Base-by-base conservation (phyloP, 2,329 filamentous ascomycete genomes). In the Cyphellophora europaea region DNA sequence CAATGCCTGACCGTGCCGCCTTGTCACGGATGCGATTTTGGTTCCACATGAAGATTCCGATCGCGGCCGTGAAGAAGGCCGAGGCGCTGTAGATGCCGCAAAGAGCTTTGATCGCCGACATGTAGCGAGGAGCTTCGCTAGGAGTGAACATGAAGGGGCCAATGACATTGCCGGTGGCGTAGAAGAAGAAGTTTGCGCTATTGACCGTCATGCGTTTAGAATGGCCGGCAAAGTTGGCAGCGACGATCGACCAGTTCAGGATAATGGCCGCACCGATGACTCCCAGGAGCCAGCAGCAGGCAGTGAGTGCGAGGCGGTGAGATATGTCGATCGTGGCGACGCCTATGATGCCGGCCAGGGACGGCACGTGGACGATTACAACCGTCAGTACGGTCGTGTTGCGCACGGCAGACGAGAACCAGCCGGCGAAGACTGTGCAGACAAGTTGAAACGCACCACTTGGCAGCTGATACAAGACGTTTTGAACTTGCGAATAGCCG, bases 211-310 rank as follows among this genome's bases (percentile, higher is more conserved):
- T 62, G 19, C 69, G 60, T 52, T 72, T 72, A 2, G 67, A 71
- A 43, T 73, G 67, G 1, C 68, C 68, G 0, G 65, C 60, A 10
- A 64, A 52, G 42, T 58, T 67, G n/a, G 60, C 54, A 2, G 58
- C 63, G 10, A 69, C 59, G 0, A 72, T 43, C 15, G 68, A 71
- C 69, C 68, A 73, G 23, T 57, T 67, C 1, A 72, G 43, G 25
- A 72, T 64, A 2, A 72, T 61, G 0, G 68, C 64, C 0, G 66
- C 64, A 4, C 68, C 68, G 25, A 71, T 40, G 2, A 69, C 53
- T 27, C 65, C 65, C 40, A 70, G 65, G 10, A 72, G 50, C 69
- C 69, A 72, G 5, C 65, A 67, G 45, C 67, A 71, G n/a, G 55
- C 68, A 0, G 70, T 66, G 2, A 72, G 57, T 2, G 61, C 62